Evolutionary conservation across 2,329 filamentous ascomycete species (phyloP).

Genomic region (Dendrostoma leiphaemia): DNA sequence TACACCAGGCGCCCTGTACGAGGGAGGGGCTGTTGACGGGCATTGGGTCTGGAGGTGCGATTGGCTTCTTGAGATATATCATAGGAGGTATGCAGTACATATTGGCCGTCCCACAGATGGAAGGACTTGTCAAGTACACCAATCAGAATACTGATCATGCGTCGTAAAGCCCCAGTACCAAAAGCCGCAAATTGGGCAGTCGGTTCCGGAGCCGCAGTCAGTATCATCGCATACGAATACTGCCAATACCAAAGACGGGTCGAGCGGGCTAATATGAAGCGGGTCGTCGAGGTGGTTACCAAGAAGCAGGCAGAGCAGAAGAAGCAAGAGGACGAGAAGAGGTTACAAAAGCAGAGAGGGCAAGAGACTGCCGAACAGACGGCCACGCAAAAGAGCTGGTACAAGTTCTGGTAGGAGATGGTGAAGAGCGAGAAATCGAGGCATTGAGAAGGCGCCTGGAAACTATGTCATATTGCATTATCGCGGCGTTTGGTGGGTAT

Average conservation of each 20-base stretch:
- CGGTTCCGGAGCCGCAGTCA: conserved; percentile 67
- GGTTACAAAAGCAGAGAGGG: conserved; percentile 30
- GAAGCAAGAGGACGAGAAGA: conserved; percentile 49
- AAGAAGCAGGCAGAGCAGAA: conserved; percentile 63
- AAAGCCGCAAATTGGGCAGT: conserved; percentile 84
- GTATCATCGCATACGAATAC: conserved; percentile 76
- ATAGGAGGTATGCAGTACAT: conserved; percentile 62
- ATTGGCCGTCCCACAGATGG: too few species aligned
- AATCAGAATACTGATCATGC: too few species aligned
- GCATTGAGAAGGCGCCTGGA: neutral
- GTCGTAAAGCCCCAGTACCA: conserved; percentile 48
- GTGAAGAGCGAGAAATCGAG: conserved; percentile 14
- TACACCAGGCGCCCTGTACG: conserved; percentile 81
- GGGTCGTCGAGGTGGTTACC: conserved; percentile 79
- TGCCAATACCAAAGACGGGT: conserved; percentile 73
- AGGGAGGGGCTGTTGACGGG: conserved; percentile 80
- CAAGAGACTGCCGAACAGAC: conserved; percentile 29
- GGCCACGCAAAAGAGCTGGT: conserved; percentile 44
- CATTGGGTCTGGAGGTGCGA: conserved; percentile 73
- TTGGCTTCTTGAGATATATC: conserved; percentile 73
- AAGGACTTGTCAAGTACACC: too few species aligned
- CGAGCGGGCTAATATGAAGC: conserved; percentile 80
- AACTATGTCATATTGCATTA: neutral
- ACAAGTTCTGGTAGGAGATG: conserved; percentile 50
- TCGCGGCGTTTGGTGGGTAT: conserved; percentile 6